Evolutionary conservation across 2,329 filamentous ascomycete species (phyloP), one percentile per base, ranked within the genome.

Genomic region (Cadophora sp.): DNA sequence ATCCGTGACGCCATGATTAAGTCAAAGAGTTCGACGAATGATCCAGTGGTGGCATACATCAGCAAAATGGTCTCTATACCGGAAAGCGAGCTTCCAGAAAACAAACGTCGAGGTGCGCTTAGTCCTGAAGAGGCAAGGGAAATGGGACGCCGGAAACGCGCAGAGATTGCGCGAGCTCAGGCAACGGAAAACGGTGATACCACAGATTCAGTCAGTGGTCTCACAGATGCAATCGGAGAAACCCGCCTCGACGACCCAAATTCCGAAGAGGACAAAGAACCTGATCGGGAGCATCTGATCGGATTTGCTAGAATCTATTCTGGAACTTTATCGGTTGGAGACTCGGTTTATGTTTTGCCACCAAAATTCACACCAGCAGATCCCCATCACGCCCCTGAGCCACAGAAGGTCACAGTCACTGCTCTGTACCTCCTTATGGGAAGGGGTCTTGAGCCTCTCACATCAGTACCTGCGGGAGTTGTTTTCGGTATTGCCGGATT

Each of bases 31-130:
- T 84, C 84, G 0, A 83, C 86, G 47, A 84, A 89, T 0, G 91
- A 91, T 66, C 94, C 95, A 0, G 89, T 97, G 0, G 93, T 99
- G 1, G 95, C 93, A 9, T 99, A 97, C 72, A 92, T 99, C 68
- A 98, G 95, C 81, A 99, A 99, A 78, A 97, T 99, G 94, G 92
- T 98, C 1, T 96, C 96, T 0, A 85, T 99, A 14, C 95, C 94
- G 0, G 93, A 96, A 75, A 97, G 93, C 78, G 95, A 99, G 74
- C 83, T 99, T 5, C 92, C 93, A 0, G 88, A 95, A 62, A 97
- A 97, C 78, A 96, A 91, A 78, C 86, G 93, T 55, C 85, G 88
- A 18, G 79, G 81, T 18, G 87, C 89, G 51, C 85, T 98, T 75
- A 97, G 88, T 47, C 91, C 93, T 0, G 96, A 97, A 70, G 96